phyloP scores from a whole-genome alignment of 176 grass and related monocot species.

The Oryza punctata region DNA sequence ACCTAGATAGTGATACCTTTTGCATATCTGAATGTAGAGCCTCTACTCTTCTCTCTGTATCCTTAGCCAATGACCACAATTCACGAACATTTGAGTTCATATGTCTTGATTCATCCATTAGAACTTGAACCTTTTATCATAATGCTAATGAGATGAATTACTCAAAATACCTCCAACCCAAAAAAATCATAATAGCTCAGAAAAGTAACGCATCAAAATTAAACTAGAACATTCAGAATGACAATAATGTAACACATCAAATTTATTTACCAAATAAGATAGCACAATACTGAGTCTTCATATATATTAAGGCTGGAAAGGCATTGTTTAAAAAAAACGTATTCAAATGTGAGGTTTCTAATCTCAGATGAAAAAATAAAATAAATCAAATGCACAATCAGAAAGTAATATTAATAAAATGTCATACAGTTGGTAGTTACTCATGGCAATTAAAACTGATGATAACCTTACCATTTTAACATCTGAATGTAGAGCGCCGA shows the following conservation, averaged over 20 bases:
- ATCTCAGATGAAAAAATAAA: neutral
- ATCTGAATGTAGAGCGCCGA: slow-evolving; percentile 44
- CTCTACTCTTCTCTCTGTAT: too few species aligned
- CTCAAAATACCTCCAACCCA: too few species aligned
- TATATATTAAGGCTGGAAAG: neutral
- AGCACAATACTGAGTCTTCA: neutral
- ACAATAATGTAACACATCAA: neutral
- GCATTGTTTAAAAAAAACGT: neutral
- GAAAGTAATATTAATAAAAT: neutral
- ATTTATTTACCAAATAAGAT: neutral
- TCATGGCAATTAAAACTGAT: neutral
- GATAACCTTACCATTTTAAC: slow-evolving; percentile 44
- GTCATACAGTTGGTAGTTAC: neutral
- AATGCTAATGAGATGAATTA: too few species aligned
- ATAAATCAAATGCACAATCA: neutral
- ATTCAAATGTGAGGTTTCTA: slow-evolving; percentile 3
- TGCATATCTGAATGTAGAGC: too few species aligned
- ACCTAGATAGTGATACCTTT: too few species aligned
- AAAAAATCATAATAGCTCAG: too few species aligned
- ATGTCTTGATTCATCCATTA: too few species aligned
- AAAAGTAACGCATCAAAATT: too few species aligned
- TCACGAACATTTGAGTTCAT: too few species aligned
- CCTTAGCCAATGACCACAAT: too few species aligned
- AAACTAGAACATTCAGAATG: neutral
- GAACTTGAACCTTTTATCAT: too few species aligned